Percentiles rank a stretch among this genome's conserved stretches.
Evolutionary conservation across 169 alveolate species (phyloP).

Genomic region (Plasmodium gonderi): DNA sequence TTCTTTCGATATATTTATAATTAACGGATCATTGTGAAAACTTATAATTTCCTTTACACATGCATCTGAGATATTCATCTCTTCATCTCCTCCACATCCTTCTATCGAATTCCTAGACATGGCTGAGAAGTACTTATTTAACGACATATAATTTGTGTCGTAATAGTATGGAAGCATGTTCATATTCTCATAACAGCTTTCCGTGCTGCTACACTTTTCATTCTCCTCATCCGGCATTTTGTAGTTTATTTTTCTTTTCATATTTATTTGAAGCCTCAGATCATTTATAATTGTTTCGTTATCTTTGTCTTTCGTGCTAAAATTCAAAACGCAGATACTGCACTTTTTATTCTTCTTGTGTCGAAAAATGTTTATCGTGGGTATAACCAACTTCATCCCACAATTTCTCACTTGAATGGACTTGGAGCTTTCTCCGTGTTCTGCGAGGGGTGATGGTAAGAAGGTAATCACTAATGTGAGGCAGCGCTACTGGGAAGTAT

Average conservation of each 20-base stretch:
- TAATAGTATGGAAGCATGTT: background rate
- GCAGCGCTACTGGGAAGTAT: background rate
- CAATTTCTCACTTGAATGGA: slow-evolving; percentile 15
- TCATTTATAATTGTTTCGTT: slow-evolving; percentile 48
- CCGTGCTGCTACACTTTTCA: background rate
- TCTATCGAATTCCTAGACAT: background rate
- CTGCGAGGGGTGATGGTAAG: background rate
- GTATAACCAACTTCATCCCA: slow-evolving; percentile 36
- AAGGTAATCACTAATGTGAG: background rate
- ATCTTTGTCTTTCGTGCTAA: slow-evolving; percentile 15
- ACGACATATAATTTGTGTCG: background rate
- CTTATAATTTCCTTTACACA: slow-evolving; percentile 17
- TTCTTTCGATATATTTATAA: slow-evolving; percentile 26
- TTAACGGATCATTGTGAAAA: slow-evolving; percentile 27
- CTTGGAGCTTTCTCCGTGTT: slow-evolving; percentile 3
- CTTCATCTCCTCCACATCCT: background rate
- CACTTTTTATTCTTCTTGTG: slow-evolving; percentile 26
- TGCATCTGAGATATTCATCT: background rate
- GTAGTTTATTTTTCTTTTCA: slow-evolving; percentile 16
- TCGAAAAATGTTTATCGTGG: slow-evolving; percentile 2
- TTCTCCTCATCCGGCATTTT: background rate
- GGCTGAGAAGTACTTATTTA: slow-evolving; percentile 22
- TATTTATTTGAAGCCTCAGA: slow-evolving; percentile 36
- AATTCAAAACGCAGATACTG: slow-evolving; percentile 24
- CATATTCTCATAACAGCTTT: slow-evolving; percentile 10